Base-by-base conservation (phyloP, 1,284 basidiomycete species). In the Ganoderma leucocontextum region DNA sequence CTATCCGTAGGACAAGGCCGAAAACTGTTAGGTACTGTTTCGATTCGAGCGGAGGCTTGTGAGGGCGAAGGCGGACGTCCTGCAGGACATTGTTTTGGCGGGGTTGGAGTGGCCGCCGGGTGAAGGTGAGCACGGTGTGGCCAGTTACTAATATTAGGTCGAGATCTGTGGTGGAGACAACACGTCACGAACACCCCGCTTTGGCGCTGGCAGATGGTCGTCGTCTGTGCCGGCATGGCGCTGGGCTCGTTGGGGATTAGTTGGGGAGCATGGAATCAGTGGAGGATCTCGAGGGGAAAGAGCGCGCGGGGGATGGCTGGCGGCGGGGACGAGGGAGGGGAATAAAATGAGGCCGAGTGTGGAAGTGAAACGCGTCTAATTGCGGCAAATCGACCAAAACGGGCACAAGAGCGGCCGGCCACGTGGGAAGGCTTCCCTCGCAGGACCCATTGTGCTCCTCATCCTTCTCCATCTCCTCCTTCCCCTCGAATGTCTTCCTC, bases 391-490 rank as follows among this genome's bases (percentile, higher is more conserved):
- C 13, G 36, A 8, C 71, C 71, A 67, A 66, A 70, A 58, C 47
- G 71, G 71, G 71, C n/a, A 72, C 71, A 72, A 72, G 71, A 70
- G 69, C 71, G 64, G 67, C 29, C 61, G 52, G 22, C 69, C 71
- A 72, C 71, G 71, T 72, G 71, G 71, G 71, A 70, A 66, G 22
- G 55, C 58, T 53, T 62, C 59, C 57, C 60, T 38, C 25, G 7
- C 33, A 29, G 36, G 35, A 55, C 49, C 55, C 67, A 60, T 53
- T 63, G 47, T 47, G 58, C 65, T 66, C 53, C 63, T 68, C 58
- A 33, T 55, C 49, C 58, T 57, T 60, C 25, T 19, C 52, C 62
- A 36, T 35, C 68, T 44, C 60, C 22, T 64, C 62, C 61, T 39
- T 52, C 65, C 62, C 62, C 41, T 47, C 67, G 67, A 52, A 70